Evolutionary conservation across 2,329 filamentous ascomycete species (phyloP).

Genomic region (Exophiala mesophila): DNA sequence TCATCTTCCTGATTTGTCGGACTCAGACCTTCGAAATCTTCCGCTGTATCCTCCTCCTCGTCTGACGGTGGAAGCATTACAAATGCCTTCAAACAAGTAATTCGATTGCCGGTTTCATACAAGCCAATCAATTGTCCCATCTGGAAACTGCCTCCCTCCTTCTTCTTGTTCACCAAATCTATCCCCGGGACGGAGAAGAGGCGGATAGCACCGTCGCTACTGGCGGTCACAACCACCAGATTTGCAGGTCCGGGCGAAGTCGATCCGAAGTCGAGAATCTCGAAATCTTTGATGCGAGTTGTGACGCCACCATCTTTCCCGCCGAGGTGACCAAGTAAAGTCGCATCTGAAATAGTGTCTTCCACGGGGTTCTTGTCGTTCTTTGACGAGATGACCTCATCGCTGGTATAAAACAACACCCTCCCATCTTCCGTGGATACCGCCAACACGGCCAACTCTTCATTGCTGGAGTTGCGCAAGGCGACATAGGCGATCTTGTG

Average conservation of each 20-base stretch:
- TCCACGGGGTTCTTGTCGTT: conserved; percentile 38
- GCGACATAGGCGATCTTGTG: conserved; percentile 73
- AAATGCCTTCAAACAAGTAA: conserved; percentile 84
- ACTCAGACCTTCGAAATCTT: conserved; percentile 19
- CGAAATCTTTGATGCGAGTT: conserved; percentile 84
- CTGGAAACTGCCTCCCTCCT: conserved; percentile 33
- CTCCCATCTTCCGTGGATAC: conserved; percentile 87
- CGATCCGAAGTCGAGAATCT: conserved; percentile 49
- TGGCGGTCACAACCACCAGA: conserved; percentile 64
- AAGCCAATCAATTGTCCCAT: conserved; percentile 66
- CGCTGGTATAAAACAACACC: conserved; percentile 75
- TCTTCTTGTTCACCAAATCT: conserved; percentile 27
- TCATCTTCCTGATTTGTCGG: not conserved
- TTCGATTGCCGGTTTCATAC: conserved; percentile 80
- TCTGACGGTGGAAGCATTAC: conserved; percentile 63
- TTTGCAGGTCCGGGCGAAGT: conserved; percentile 29
- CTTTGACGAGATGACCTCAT: conserved; percentile 27
- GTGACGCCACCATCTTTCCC: conserved; percentile 63
- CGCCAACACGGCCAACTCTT: conserved; percentile 55
- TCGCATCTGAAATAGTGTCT: conserved; percentile 51
- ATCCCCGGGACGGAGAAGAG: conserved; percentile 60
- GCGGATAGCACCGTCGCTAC: conserved; percentile 81
- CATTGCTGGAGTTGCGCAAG: conserved; percentile 38
- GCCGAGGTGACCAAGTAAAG: conserved; percentile 68
- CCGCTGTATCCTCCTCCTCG: conserved; percentile 33